These are phyloP conservation scores for Backusella morwellensis DNA, from an alignment of 192 early-diverging fungal species.

Conservation along the genomic window DNA sequence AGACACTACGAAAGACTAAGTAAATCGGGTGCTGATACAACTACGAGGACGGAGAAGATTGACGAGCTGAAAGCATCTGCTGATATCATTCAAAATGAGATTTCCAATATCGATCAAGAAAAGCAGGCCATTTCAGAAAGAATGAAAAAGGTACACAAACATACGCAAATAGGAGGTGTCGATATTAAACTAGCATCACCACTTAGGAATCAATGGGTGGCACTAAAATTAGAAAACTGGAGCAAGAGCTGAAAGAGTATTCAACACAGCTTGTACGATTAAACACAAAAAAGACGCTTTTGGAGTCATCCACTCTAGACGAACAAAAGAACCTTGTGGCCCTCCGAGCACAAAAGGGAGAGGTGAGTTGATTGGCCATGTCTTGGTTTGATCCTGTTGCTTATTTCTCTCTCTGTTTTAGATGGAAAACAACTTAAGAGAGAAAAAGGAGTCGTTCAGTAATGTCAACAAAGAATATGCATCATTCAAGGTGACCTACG, in stretches of 20 bases:
- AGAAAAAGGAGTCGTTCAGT: constrained; percentile 38
- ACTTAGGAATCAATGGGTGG: constrained; percentile 56
- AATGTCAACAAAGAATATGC: constrained; percentile 47
- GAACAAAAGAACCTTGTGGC: constrained; percentile 55
- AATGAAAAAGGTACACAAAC: constrained; percentile 25
- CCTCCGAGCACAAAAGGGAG: constrained; percentile 37
- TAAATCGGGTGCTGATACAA: constrained; percentile 37
- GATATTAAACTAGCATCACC: constrained; percentile 13
- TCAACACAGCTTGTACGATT: constrained; percentile 80
- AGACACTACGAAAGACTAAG: constrained; percentile 54
- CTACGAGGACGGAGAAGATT: constrained; percentile 30
- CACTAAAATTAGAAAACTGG: constrained; percentile 67
- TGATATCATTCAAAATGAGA: constrained; percentile 59
- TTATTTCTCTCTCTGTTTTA: constrained; percentile 5
- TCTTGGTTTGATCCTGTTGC: neutral
- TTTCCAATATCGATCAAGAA: constrained; percentile 61
- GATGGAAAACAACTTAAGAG: constrained; percentile 43
- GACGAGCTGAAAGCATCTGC: constrained; percentile 36
- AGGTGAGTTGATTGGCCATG: constrained; percentile 30
- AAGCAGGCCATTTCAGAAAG: constrained; percentile 48
- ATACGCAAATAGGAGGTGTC: neutral
- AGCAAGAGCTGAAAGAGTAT: constrained; percentile 69
- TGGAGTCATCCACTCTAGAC: constrained; percentile 71
- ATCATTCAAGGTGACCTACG: constrained; percentile 47
- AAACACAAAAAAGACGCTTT: constrained; percentile 83